Percentiles rank a stretch among this genome's conserved stretches.
Conservation (phyloP, 495 filamentous ascomycete species). For the Emericellopsis terricola region DNA sequence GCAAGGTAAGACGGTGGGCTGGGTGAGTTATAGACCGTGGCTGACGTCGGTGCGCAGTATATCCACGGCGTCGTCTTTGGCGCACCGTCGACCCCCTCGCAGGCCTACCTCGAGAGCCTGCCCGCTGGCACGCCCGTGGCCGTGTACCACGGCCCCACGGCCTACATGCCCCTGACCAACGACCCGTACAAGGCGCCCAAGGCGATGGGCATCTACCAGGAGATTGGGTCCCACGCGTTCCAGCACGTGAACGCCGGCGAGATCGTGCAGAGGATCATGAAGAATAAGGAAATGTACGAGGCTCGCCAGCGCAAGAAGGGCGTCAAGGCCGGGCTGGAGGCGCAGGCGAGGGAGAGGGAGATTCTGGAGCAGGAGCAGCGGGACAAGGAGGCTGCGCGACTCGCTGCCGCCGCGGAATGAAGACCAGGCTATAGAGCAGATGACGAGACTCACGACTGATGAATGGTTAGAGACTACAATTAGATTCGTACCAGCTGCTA, state of each 20-base stretch:
- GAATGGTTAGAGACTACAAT: no score
- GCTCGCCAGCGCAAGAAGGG: slow-evolving; percentile 78
- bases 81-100: slow-evolving; percentile 68
- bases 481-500: no score
- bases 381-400: slow-evolving; percentile 12
- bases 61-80: slow-evolving; percentile 74
- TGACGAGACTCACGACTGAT: no score
- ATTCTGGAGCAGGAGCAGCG: slow-evolving; percentile 33
- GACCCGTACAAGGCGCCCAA: slow-evolving; percentile 74
- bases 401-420: slow-evolving; percentile 1
- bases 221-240: slow-evolving; percentile 57
- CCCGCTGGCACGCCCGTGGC: slow-evolving; percentile 59
- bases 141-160: slow-evolving; percentile 90
- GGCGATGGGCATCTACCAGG: slow-evolving; percentile 58
- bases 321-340: slow-evolving; percentile 61
- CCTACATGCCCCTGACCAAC: slow-evolving; percentile 71
- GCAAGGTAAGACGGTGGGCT: slow-evolving; percentile 46
- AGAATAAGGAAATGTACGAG: slow-evolving; percentile 68
- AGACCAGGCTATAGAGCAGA: background rate
- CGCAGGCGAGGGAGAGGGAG: slow-evolving; percentile 33
- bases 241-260: slow-evolving; percentile 77
- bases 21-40: no score
- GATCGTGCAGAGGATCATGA: slow-evolving; percentile 81
- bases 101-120: slow-evolving; percentile 52
- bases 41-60: slow-evolving; percentile 35